These are phyloP conservation scores for Ehretia macrophylla DNA, from an alignment of 257 asterid species.

Conservation along the genomic window DNA sequence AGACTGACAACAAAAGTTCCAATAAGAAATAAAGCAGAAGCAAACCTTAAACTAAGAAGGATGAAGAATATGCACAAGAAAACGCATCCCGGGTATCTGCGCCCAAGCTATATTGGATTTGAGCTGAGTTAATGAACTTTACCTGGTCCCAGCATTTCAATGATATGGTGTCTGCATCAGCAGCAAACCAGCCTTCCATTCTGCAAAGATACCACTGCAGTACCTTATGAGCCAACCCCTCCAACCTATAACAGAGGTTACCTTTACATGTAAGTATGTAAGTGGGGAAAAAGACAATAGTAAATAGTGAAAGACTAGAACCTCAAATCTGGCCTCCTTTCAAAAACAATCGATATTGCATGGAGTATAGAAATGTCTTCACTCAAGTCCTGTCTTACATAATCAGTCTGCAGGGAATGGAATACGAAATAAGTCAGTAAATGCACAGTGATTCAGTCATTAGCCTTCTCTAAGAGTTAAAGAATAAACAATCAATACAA, in stretches of 20 bases:
- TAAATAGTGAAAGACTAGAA: conserved; percentile 9
- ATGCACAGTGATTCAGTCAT: neutral
- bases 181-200: conserved; percentile 99
- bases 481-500: neutral
- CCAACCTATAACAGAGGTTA: conserved; percentile 48
- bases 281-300: neutral
- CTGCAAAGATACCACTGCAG: conserved; percentile 96
- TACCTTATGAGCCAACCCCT: conserved; percentile 74
- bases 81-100: neutral
- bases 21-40: too few relatives aligned
- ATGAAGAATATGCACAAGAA: too few relatives aligned
- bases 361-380: conserved; percentile 79
- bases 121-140: neutral
- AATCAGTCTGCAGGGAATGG: conserved; percentile 51
- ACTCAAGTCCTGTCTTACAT: conserved; percentile 58
- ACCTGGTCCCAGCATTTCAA: conserved; percentile 96
- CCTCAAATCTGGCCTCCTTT: conserved; percentile 89
- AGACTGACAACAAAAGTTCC: too few relatives aligned
- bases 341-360: conserved; percentile 77
- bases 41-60: too few relatives aligned
- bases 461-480: neutral
- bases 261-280: conserved; percentile 3
- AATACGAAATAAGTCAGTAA: conserved; percentile 7
- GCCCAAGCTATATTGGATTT: neutral
- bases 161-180: conserved; percentile 94